Evolutionary conservation across 371 early-diverging fungal genomes (phyloP), one percentile per base, ranked within the genome.

Genomic region (Syncephalastrum racemosum): DNA sequence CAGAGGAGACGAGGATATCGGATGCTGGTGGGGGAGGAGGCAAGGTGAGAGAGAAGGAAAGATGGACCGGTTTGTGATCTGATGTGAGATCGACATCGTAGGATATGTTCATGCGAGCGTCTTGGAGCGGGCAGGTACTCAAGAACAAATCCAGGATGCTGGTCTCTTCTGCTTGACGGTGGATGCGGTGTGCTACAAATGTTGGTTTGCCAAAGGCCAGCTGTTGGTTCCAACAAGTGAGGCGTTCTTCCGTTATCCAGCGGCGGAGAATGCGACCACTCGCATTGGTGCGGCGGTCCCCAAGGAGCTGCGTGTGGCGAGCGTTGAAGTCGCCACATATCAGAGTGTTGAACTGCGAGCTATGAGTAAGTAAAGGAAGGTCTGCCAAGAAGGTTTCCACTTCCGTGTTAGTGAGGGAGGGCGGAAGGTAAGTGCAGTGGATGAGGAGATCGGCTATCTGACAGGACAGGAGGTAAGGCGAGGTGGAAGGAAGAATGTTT

Each of bases 241-340:
- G 42, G 22, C 45, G 18, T 46, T 55, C 18, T 6, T 25, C 46
- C 10, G 13, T 15, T 18, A 46, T 2, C 56, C 48, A 56, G 18
- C 19, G 16, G 4, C 13, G 27, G 16, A 56, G 5, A 7, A n/a
- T 24, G 13, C 22, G 46, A 16, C 45, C 60, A n/a, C 50, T 4
- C 3, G 54, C 20, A 23, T 46, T 43, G 1, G 14, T 10, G n/a
- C n/a, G 4, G 15, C 14, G 39, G 12, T 15, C 56, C 13, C 64
- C 59, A 20, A 40, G 45, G 14, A 31, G 20, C 7, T 5, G 2
- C 1, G 44, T 49, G 19, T 59, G 50, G 1, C 64, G 44, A 1
- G 56, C 64, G 44, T 64, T 64, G 23, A 64, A 53, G 36, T 59
- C 64, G 25, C 22, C 49, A n/a, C 49, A 49, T 7, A 49, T 23